Base-by-base conservation (phyloP, 139 green algal species). In the Yamagishiella unicocca region DNA sequence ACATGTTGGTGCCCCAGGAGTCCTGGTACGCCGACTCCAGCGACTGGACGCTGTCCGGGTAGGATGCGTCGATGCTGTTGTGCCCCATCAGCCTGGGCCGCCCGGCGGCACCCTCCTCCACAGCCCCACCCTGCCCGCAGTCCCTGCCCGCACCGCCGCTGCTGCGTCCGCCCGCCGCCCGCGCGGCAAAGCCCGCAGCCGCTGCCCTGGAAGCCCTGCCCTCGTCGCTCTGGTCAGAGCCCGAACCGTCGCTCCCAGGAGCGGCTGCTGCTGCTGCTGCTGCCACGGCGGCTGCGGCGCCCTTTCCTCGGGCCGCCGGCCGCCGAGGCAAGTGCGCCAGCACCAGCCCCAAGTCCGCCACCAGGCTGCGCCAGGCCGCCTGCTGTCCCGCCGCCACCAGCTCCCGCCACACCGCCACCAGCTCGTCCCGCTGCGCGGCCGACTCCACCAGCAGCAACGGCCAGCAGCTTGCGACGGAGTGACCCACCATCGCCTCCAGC, bases 271-370 rank as follows among this genome's bases (percentile, higher is more conserved):
- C 58, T 67, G 58, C 58, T 67, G 58, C 58, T 67, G 58, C 58
- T 31, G 58, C 58, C 6, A n/a, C 58, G 22, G 58, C 58, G 12
- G 58, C 58, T 9, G 58, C 19, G 17, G 17, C 58, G 58, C 64
- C 3, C 35, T 50, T 35, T 5, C 27, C 43, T 64, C 72, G 43
- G 43, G 21, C 42, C 43, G 43, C 6, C 9, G 72, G 43, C 43
- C 42, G 72, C 25, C 72, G 43, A 31, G 74, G 46, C 43, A 67
- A 31, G 46, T 50, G 33, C 4, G 46, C 74, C 29, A 82, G 74
- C 46, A 82, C 46, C 50, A 82, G 74, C 19, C 74, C 74, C 45
- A 82, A 19, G 46, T 67, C 74, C n/a, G 46, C 46, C 74, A 9
- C 74, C 17, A 82, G 74, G 25, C 31, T 12, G 4, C 74, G 19